phyloP scores from a whole-genome alignment of 306 rosid species.

The Glycyrrhiza uralensis region DNA sequence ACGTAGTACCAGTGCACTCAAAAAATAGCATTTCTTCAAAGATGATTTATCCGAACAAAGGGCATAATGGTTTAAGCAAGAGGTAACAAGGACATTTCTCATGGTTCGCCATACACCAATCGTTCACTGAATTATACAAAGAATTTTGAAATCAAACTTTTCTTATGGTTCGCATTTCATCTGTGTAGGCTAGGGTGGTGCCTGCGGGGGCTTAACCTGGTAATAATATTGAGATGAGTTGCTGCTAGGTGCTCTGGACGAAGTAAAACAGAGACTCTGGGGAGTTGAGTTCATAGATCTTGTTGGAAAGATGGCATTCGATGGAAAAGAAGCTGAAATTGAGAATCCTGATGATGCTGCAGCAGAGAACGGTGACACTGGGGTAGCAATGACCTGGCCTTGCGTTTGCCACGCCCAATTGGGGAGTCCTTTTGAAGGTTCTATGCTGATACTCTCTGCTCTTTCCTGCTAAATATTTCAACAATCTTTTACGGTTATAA shows the following conservation, averaged over 20 bases:
- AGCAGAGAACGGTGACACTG: conserved; percentile 63
- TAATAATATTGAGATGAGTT: conserved; percentile 40
- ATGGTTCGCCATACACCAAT: conserved; percentile 28
- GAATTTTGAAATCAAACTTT: conserved; percentile 27
- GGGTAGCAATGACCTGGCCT: conserved; percentile 60
- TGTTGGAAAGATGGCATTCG: conserved; percentile 52
- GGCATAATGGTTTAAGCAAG: conserved; percentile 1
- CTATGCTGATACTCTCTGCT: conserved; percentile 52
- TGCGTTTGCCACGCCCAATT: conserved; percentile 75
- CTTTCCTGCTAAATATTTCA: conserved; percentile 58
- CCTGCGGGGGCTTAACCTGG: conserved; percentile 47
- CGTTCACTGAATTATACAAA: conserved; percentile 32
- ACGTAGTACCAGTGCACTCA: not conserved
- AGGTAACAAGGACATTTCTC: conserved; percentile 6
- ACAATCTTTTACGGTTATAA: not conserved
- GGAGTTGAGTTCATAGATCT: conserved; percentile 38
- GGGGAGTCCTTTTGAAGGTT: conserved; percentile 60
- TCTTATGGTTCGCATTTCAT: not conserved
- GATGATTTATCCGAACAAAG: conserved; percentile 1
- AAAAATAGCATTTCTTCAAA: conserved; percentile 14
- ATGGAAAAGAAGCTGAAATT: conserved; percentile 50
- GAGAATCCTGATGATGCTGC: conserved; percentile 99
- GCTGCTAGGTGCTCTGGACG: conserved; percentile 34
- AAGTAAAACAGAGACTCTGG: conserved; percentile 48
- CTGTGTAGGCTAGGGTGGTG: conserved; percentile 44